phyloP scores from a whole-genome alignment of 2,329 filamentous ascomycete genomes.

The Salinomyces thailandicus region DNA sequence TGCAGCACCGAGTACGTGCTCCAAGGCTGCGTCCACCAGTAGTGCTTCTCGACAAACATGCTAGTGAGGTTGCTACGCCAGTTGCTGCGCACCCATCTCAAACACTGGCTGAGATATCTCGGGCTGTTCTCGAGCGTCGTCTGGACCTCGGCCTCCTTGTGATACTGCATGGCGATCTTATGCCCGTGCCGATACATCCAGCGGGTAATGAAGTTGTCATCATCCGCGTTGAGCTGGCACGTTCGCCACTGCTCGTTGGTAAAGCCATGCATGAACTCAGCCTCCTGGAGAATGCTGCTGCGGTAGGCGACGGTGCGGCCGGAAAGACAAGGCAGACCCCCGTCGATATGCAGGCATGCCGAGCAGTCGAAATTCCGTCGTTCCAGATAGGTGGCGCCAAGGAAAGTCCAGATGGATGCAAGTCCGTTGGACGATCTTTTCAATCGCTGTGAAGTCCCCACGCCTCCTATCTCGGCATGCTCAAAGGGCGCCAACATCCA shows the following conservation, averaged over 20 bases:
- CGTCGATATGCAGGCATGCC: constrained; percentile 87
- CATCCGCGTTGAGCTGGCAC: constrained; percentile 87
- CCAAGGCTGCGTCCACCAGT: constrained; percentile 82
- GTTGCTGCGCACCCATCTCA: constrained; percentile 92
- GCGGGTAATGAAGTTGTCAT: constrained; percentile 95
- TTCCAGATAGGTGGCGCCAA: constrained; percentile 85
- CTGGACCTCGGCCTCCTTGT: constrained; percentile 79
- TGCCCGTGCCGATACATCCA: constrained; percentile 88
- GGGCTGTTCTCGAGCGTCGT: constrained; percentile 83
- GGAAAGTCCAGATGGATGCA: constrained; percentile 70
- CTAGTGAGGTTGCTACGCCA: constrained; percentile 96
- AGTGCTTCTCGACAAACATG: constrained; percentile 68
- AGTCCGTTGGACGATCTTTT: constrained; percentile 56
- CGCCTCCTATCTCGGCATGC: constrained; percentile 70
- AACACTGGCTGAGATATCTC: constrained; percentile 87
- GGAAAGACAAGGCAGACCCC: constrained; percentile 92
- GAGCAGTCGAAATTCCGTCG: constrained; percentile 95
- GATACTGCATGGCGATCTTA: constrained; percentile 94
- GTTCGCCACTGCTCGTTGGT: constrained; percentile 82
- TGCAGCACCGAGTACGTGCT: constrained; percentile 87
- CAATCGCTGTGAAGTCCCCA: constrained; percentile 83
- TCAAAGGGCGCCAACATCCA: constrained; percentile 94
- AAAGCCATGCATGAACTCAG: constrained; percentile 78
- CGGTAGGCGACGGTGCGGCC: constrained; percentile 88
- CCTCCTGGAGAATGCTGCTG: constrained; percentile 74